phyloP scores from a whole-genome alignment of 768 basidiomycete genomes.

The Crepidotus variabilis region DNA sequence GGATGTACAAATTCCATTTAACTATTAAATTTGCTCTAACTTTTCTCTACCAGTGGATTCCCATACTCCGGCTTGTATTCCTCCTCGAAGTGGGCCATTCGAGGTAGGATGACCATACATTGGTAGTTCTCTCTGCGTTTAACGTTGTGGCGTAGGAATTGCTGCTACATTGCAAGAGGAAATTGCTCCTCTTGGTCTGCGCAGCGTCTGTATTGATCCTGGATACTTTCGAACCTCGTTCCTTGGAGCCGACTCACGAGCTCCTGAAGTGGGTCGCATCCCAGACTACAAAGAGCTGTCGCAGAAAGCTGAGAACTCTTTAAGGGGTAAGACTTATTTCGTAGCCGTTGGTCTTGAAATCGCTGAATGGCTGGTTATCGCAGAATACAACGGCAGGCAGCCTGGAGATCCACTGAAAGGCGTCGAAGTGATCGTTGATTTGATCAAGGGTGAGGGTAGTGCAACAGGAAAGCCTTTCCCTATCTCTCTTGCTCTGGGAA shows the following conservation, averaged over 20 bases:
- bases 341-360: too few relatives aligned
- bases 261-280: constrained; percentile 24
- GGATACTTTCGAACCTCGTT: constrained; percentile 36
- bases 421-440: constrained; percentile 26
- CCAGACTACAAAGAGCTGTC: constrained; percentile 26
- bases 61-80: constrained; percentile 31
- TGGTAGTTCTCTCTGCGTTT: not conserved
- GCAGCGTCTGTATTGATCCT: constrained; percentile 32
- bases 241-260: constrained; percentile 21
- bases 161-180: constrained; percentile 29
- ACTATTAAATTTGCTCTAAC: not conserved
- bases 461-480: constrained; percentile 26
- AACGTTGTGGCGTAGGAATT: constrained; percentile 19
- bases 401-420: constrained; percentile 32
- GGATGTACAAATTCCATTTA: constrained; percentile 23
- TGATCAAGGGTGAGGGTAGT: constrained; percentile 24
- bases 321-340: constrained; percentile 19
- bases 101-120: constrained; percentile 14
- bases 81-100: constrained; percentile 35
- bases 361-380: not conserved
- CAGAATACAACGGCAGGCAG: constrained; percentile 28
- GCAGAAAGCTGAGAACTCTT: constrained; percentile 18
- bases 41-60: constrained; percentile 14
- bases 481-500: constrained; percentile 19
- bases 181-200: constrained; percentile 32